phyloP scores from a whole-genome alignment of 1,139 yeast species.

The Lodderomyces elongisporus region DNA sequence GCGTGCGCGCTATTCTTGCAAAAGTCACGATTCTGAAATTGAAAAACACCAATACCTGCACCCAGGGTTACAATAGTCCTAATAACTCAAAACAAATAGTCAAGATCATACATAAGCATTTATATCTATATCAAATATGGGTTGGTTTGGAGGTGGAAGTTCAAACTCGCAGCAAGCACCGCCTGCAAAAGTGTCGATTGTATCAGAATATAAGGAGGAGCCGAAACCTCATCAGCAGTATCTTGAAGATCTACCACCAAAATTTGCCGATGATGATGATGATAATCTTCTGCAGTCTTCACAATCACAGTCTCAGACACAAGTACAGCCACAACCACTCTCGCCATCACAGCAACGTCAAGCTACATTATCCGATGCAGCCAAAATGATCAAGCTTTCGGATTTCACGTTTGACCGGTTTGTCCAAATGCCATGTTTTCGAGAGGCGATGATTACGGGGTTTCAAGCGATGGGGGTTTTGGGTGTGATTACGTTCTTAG shows the following conservation, averaged over 20 bases:
- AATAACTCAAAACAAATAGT: too few relatives aligned
- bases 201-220: constrained; percentile 17
- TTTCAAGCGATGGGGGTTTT: constrained; percentile 79
- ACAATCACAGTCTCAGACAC: not conserved
- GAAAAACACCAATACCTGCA: too few relatives aligned
- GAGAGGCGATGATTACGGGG: constrained; percentile 86
- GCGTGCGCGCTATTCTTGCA: too few relatives aligned
- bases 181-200: constrained; percentile 26
- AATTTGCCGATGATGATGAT: constrained; percentile 36
- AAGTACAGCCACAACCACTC: constrained; percentile 3
- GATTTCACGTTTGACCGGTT: constrained; percentile 58
- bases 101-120: not conserved
- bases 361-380: constrained; percentile 28
- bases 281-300: constrained; percentile 1
- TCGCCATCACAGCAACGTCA: constrained; percentile 7
- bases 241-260: constrained; percentile 41
- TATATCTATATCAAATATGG: constrained; percentile 18
- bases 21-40: too few relatives aligned
- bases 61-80: too few relatives aligned
- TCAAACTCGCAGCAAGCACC: constrained; percentile 8
- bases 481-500: constrained; percentile 65
- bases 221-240: constrained; percentile 13
- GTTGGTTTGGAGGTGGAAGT: constrained; percentile 25
- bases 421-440: constrained; percentile 76
- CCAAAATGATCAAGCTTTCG: constrained; percentile 24